phyloP scores from a whole-genome alignment of 1,284 basidiomycete genomes.

The Malassezia sympodialis region DNA sequence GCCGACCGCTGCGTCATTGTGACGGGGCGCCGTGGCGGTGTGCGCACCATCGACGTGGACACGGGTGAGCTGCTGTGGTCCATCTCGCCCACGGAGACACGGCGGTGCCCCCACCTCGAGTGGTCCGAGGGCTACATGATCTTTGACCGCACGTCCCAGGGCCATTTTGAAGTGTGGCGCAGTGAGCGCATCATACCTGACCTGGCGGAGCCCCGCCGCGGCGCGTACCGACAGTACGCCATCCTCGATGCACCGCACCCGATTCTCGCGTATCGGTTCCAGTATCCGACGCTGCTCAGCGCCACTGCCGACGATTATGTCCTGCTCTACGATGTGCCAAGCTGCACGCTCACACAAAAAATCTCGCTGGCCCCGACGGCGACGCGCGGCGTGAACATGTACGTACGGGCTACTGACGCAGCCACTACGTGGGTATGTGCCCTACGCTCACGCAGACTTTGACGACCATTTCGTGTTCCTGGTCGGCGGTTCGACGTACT shows the following conservation, averaged over 20 bases:
- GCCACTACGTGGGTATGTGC: conserved; percentile 23
- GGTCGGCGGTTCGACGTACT: conserved; percentile 22
- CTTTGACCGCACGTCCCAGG: conserved; percentile 24
- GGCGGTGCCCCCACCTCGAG: conserved; percentile 29
- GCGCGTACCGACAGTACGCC: conserved; percentile 21
- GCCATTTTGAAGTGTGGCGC: conserved; percentile 35
- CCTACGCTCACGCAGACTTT: conserved; percentile 20
- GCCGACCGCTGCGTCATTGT: conserved; percentile 26
- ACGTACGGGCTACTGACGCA: background rate
- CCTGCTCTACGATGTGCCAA: conserved; percentile 23
- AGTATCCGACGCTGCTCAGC: conserved; percentile 26
- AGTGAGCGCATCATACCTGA: conserved; percentile 25
- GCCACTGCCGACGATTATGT: conserved; percentile 26
- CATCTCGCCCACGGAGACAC: conserved; percentile 17
- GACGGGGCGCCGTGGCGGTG: conserved; percentile 17
- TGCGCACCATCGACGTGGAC: conserved; percentile 17
- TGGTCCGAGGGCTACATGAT: conserved; percentile 33
- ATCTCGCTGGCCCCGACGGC: conserved; percentile 20
- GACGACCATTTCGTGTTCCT: conserved; percentile 36
- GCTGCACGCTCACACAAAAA: conserved; percentile 17
- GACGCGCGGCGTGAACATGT: conserved; percentile 25
- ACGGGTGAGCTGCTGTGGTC: conserved; percentile 26
- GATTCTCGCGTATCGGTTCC: conserved; percentile 31
- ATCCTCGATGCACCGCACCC: conserved; percentile 19
- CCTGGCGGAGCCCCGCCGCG: conserved; percentile 21